Base-by-base conservation (phyloP, 179 eudicot species). In the Carnegiea gigantea region DNA sequence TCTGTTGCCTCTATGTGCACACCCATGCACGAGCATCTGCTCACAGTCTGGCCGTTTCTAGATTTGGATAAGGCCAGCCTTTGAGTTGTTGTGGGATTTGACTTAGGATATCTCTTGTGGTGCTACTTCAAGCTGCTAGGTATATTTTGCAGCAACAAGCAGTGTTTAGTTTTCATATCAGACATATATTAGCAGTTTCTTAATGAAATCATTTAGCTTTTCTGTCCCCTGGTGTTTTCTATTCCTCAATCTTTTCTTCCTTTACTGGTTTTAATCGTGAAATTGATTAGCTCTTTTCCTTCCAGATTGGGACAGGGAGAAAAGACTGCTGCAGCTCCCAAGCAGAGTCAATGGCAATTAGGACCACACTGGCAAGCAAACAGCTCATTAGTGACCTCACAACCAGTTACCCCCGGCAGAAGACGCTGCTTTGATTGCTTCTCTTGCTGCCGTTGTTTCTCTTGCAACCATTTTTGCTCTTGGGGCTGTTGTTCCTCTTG, bases 401-500 rank as follows among this genome's bases (percentile, higher is more conserved):
- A 17, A 77, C 68, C 79, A 60, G 44, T 38, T 33, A 36, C 70
- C 11, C 51, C 26, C 28, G 0, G 26, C 9, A 18, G n/a, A 20
- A 73, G 76, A 20, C 28, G 76, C 28, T 73, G 76, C 11, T 73
- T 20, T 21, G 15, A 40, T 38, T 73, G 53, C 28, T 40, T 43
- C 23, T 36, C 11, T 70, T 57, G 62, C 6, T 20, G 51, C 1
- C 26, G 26, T 20, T 28, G 36, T 68, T 30, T 30, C 40, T 68
- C 75, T 18, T 71, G 79, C 23, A 54, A 44, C 43, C 30, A 13
- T 5, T 77, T 28, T 38, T 60, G 15, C 48, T 77, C 79, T 77
- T 77, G 79, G 20, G 9, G 38, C 9, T 38, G 46, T 28, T 38
- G 40, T 60, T 6, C 59, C 26, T 60, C 79, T 20, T 77, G 43